Evolutionary conservation across 1,284 basidiomycete species (phyloP).

Genomic region (Xanthoconium separans): DNA sequence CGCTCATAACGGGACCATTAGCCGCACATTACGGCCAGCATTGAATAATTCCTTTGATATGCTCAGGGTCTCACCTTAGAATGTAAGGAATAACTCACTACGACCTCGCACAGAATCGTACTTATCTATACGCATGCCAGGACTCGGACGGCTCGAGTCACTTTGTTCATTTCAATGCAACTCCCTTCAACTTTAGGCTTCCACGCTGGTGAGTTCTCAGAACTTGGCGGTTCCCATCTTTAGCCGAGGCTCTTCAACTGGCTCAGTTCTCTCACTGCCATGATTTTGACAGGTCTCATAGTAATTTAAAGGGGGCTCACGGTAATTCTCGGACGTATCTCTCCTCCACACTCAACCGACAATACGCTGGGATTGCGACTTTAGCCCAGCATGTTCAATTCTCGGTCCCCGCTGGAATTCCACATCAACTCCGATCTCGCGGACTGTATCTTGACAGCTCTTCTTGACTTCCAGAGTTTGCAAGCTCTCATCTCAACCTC

Average conservation of each 20-base stretch:
- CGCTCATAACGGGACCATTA: too few species aligned
- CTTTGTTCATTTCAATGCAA: too few species aligned
- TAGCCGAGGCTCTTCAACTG: neutral
- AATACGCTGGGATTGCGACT: too few species aligned
- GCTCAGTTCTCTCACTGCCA: neutral
- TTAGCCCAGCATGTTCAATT: conserved; percentile 2
- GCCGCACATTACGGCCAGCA: too few species aligned
- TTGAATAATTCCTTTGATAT: too few species aligned
- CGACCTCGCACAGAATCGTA: too few species aligned
- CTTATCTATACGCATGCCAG: too few species aligned
- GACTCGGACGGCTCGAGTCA: too few species aligned
- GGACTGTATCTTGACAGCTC: conserved; percentile 30
- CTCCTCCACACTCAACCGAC: neutral
- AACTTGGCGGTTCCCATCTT: neutral
- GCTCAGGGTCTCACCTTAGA: too few species aligned
- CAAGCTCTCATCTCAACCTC: conserved; percentile 29
- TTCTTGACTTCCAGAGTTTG: conserved; percentile 33
- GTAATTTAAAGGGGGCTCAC: neutral
- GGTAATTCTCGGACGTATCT: neutral
- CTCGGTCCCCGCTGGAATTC: neutral
- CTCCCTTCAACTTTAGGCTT: neutral
- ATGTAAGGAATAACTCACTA: too few species aligned
- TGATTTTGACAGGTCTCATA: neutral
- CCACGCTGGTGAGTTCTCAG: neutral
- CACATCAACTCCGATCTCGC: conserved; percentile 27